Evolutionary conservation across 495 filamentous ascomycete genomes (phyloP), one percentile per base, ranked within the genome.

Genomic region (Aspergillus sclerotioniger): DNA sequence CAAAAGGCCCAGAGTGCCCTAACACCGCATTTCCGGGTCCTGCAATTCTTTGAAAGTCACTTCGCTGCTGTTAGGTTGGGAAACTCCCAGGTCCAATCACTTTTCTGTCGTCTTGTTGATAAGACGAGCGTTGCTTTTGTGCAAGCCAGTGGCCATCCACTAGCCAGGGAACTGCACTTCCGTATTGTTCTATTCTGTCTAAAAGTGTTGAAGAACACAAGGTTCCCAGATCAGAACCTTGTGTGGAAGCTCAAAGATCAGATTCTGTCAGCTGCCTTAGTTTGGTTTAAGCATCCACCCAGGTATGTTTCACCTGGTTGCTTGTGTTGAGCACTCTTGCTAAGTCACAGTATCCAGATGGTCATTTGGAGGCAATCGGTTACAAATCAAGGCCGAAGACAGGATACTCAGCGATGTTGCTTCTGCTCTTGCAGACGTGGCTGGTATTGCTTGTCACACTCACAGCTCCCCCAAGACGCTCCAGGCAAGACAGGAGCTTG

Each of bases 361-460:
- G 94, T 95, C 92, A 3, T 98, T 95, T 69, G 95, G 95, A 43
- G 92, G 93, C 57, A 97, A 97, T 67, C 80, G 89, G 47, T 76
- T 97, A 8, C 94, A 98, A 67, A 80, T 98, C 29, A 98, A 94
- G 71, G 91, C 95, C 0, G 95, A 99, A 71, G 84, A 89, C 32
- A 87, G 85, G 60, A 71, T 98, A 32, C 82, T 99, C 8, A 78
- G 79, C 9, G 93, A 98, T 71, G 85, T 97, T 37, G 74, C 84
- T 28, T 71, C 74, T 46, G 81, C 84, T 28, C 68, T 99, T 56
- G 80, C 73, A 3, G 73, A 61, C 49, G 77, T 87, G 20, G 70
- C 80, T 3, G 64, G 73, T 41, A 83, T 90, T 39, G 89, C 81
- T 21, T 69, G 76, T 4, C 78, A 84, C 21, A 57, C 78, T 6